These are phyloP conservation scores for Asterophora lycoperdoides DNA, from an alignment of 768 basidiomycete species.

Conservation along the genomic window DNA sequence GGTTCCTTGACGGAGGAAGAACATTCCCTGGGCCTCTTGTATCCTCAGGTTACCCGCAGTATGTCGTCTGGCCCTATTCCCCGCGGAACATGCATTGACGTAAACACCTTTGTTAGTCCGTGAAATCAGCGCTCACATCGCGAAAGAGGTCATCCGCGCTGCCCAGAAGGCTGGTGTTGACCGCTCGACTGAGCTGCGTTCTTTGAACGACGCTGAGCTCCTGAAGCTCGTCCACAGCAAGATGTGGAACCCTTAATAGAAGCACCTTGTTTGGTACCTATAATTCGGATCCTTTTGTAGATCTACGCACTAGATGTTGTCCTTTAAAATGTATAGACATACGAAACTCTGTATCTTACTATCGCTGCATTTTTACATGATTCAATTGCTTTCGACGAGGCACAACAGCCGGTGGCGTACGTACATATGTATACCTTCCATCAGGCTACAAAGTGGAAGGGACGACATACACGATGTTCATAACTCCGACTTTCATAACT, in stretches of 20 bases:
- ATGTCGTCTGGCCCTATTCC: constrained; percentile 12
- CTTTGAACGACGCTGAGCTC: constrained; percentile 53
- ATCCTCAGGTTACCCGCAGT: constrained; percentile 79
- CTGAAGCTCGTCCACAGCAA: constrained; percentile 49
- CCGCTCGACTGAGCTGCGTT: constrained; percentile 47
- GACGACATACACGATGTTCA: too few relatives aligned
- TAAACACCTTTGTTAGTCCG: constrained; percentile 42
- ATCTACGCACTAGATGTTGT: too few relatives aligned
- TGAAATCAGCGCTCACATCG: constrained; percentile 77
- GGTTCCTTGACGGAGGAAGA: constrained; percentile 71
- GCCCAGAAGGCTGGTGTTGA: constrained; percentile 75
- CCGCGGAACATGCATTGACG: not conserved
- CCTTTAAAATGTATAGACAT: too few relatives aligned
- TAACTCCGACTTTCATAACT: too few relatives aligned
- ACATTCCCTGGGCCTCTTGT: constrained; percentile 59
- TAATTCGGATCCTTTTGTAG: not conserved
- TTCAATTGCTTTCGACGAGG: too few relatives aligned
- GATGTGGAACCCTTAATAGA: constrained; percentile 64
- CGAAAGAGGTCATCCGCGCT: constrained; percentile 68
- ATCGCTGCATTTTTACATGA: too few relatives aligned
- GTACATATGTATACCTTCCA: too few relatives aligned
- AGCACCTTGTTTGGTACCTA: constrained; percentile 4
- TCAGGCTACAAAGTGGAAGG: too few relatives aligned
- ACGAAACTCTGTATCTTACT: too few relatives aligned
- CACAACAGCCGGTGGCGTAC: too few relatives aligned